Percentiles rank a stretch among this genome's conserved stretches.
These are phyloP conservation scores for Sparassis latifolia DNA, from an alignment of 1,284 basidiomycete species.

Conservation along the genomic window DNA sequence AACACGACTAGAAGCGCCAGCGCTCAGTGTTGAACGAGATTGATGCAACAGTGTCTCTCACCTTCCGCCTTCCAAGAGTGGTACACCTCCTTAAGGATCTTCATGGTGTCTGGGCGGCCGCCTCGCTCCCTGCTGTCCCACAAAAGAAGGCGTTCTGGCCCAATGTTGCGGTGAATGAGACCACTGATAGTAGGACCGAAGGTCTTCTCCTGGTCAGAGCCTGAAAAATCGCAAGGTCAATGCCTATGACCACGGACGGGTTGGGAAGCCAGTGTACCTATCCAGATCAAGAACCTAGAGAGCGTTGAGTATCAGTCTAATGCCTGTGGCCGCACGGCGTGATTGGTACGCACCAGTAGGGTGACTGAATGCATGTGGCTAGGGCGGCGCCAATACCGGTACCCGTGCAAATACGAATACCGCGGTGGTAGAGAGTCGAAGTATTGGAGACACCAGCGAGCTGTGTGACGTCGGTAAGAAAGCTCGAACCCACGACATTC, in stretches of 20 bases:
- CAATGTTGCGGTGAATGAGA: slow-evolving; percentile 60
- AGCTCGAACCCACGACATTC: no score
- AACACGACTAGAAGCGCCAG: slow-evolving; percentile 50
- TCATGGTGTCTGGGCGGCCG: slow-evolving; percentile 72
- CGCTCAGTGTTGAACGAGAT: not conserved
- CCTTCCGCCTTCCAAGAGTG: slow-evolving; percentile 66
- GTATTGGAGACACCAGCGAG: slow-evolving; percentile 78
- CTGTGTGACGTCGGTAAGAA: slow-evolving; percentile 24
- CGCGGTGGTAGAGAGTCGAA: slow-evolving; percentile 66
- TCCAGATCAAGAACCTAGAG: slow-evolving; percentile 71
- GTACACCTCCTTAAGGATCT: slow-evolving; percentile 62
- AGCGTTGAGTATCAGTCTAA: slow-evolving; percentile 7
- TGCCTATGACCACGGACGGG: slow-evolving; percentile 2
- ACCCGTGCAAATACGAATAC: slow-evolving; percentile 72
- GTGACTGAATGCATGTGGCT: slow-evolving; percentile 67
- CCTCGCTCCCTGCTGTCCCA: slow-evolving; percentile 70
- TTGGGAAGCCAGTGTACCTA: slow-evolving; percentile 34
- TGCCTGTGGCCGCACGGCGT: not conserved
- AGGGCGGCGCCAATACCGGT: slow-evolving; percentile 73
- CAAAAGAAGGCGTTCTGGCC: slow-evolving; percentile 59
- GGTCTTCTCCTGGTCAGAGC: slow-evolving; percentile 71
- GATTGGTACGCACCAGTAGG: slow-evolving; percentile 46
- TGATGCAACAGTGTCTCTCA: slow-evolving; percentile 19
- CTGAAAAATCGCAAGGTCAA: slow-evolving; percentile 25
- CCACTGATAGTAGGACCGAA: slow-evolving; percentile 70